phyloP scores from a whole-genome alignment of 2,329 filamentous ascomycete species.

The Venturia pyrina region DNA sequence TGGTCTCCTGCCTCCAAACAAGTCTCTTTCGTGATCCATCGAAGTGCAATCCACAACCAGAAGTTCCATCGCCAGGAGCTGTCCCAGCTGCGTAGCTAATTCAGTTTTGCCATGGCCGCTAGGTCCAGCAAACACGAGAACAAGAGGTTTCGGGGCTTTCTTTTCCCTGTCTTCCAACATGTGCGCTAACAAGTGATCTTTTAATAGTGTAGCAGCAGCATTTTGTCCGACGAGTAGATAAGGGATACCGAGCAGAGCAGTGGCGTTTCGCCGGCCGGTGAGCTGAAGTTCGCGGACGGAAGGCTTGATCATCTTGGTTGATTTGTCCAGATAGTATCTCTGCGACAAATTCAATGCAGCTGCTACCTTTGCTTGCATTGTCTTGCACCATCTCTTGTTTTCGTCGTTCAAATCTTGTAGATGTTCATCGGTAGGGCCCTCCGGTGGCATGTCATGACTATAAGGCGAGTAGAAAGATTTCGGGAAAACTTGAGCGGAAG shows the following conservation, averaged over 20 bases:
- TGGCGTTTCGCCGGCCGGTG: neutral
- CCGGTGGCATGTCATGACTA: neutral
- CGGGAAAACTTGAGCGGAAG: neutral
- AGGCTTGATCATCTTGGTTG: neutral
- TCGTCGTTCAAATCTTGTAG: neutral
- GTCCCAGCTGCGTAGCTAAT: conserved; percentile 33
- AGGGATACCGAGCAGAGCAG: neutral
- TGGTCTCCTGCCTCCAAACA: conserved; percentile 32
- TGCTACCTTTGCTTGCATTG: neutral
- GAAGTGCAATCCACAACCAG: conserved; percentile 32
- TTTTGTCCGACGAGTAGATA: neutral
- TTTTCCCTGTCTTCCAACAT: neutral
- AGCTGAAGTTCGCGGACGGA: neutral
- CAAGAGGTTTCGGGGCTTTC: conserved; percentile 15
- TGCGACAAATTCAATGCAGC: neutral
- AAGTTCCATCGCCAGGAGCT: conserved; percentile 29
- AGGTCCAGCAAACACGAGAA: conserved; percentile 24
- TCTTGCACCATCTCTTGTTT: neutral
- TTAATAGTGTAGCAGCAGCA: neutral
- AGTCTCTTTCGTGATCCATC: conserved; percentile 27
- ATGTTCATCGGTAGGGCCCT: neutral
- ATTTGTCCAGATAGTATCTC: neutral
- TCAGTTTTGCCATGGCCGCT: conserved; percentile 43
- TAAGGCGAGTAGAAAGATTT: neutral
- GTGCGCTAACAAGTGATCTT: neutral